These are phyloP conservation scores for Fraxinus xanthoxyloides DNA, from an alignment of 305 asterid species.

Conservation along the genomic window DNA sequence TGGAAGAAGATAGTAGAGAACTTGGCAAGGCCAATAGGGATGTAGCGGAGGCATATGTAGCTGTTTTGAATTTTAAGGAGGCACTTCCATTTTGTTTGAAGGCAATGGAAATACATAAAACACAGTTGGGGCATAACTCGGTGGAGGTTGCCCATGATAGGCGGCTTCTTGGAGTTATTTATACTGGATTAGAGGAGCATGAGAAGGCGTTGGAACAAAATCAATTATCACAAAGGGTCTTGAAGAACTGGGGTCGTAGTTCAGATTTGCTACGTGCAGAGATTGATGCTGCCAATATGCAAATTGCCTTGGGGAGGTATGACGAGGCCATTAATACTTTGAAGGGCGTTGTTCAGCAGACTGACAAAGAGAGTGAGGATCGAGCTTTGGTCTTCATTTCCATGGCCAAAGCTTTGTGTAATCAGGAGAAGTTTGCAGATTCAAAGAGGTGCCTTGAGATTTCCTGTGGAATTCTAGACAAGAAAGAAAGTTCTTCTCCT, in stretches of 20 bases:
- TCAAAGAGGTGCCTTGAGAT: conserved; percentile 77
- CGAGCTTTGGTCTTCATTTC: conserved; percentile 73
- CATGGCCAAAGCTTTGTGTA: conserved; percentile 80
- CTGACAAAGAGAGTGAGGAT: conserved; percentile 76
- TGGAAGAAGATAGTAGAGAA: conserved; percentile 67
- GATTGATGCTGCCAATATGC: conserved; percentile 91
- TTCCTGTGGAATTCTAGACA: conserved; percentile 59
- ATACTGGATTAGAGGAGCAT: conserved; percentile 83
- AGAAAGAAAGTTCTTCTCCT: conserved; percentile 60
- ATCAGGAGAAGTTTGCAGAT: conserved; percentile 61
- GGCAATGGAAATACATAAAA: conserved; percentile 73
- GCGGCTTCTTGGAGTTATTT: conserved; percentile 79
- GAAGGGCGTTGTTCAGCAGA: conserved; percentile 68
- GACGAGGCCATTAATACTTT: conserved; percentile 76
- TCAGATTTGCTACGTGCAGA: conserved; percentile 87
- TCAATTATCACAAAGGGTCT: conserved; percentile 66
- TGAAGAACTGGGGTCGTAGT: conserved; percentile 79
- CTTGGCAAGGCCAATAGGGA: conserved; percentile 87
- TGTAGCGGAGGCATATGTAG: conserved; percentile 76
- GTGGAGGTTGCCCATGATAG: conserved; percentile 89
- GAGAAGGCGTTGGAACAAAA: conserved; percentile 83
- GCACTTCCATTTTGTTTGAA: conserved; percentile 70
- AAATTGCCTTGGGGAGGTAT: conserved; percentile 72
- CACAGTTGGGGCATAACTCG: conserved; percentile 63
- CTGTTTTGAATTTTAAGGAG: conserved; percentile 70